Base-by-base conservation (phyloP, 352 stramenopile genomes). In the Phytopythium oedochilum region DNA sequence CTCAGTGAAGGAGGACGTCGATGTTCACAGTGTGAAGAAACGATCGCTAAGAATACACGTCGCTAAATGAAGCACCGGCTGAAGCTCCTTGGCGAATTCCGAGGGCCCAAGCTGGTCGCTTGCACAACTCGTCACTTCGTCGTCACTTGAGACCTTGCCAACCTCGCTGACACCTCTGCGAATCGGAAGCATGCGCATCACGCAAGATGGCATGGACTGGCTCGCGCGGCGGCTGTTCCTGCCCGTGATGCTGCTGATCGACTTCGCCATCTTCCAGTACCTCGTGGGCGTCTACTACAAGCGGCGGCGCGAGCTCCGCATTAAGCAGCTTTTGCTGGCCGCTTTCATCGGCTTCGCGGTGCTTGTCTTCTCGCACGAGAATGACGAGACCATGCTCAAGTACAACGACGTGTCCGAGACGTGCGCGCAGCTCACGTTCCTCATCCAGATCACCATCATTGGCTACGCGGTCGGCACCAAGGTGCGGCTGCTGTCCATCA, bases 401-500 rank as follows among this genome's bases (percentile, higher is more conserved):
- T 39, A 68, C 20, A 73, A 73, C 53, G 55, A 73, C 35, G 53
- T 70, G 9, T 70, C 65, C 12, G 61, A 73, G 50, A 57, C 57
- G 44, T 65, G 60, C 22, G 60, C 52, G n/a, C 47, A 64, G 39
- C 25, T 73, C 15, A 64, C 61, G 29, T 68, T 70, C 58, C 45
- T 73, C 10, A 55, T 68, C 29, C 65, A 73, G 58, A 68, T 73
- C 59, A 63, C 58, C 0, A 36, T 70, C 29, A n/a, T n/a, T n/a
- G n/a, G n/a, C n/a, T n/a, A n/a, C n/a, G n/a, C n/a, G n/a, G n/a
- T n/a, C n/a, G n/a, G n/a, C n/a, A n/a, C n/a, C n/a, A n/a, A n/a
- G n/a, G n/a, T n/a, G n/a, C n/a, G n/a, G n/a, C n/a, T n/a, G n/a
- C n/a, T n/a, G n/a, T n/a, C n/a, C n/a, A n/a, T n/a, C n/a, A n/a